Evolutionary conservation across 768 basidiomycete species (phyloP), one percentile per base, ranked within the genome.

Genomic region (Pleurotus platypus): DNA sequence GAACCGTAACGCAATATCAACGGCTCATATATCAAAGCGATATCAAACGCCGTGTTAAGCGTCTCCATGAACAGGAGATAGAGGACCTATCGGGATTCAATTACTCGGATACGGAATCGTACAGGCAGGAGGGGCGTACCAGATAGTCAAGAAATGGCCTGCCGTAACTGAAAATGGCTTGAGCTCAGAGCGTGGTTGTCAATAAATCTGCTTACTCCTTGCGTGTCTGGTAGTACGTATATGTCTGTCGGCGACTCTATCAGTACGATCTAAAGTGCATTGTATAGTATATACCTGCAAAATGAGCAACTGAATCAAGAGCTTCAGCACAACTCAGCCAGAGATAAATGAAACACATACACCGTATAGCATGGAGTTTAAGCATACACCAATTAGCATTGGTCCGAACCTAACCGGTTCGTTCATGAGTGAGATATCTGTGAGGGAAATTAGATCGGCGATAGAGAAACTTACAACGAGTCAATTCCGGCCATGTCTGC

Each of bases 161-260:
- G 75, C 69, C 68, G 70, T 70, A 45, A 53, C 22, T 3, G 64
- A 48, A 51, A 22, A 22, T 12, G 11, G 18, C 24, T 15, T 18
- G 30, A 26, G n/a, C 16, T 37, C 46, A 13, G 20, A 35, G 30
- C 2, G 30, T 49, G 13, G 27, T 5, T 18, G 15, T 35, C 9
- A 35, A 15, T 24, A 15, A 2, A 9, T 7, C 3, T 1, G 20
- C 62, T 49, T 24, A 73, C 74, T 58, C 70, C 57, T 64, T 72
- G 62, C 69, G 74, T 15, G 64, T 62, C 58, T 68, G 71, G 58
- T 69, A 74, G 62, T 76, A 76, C 15, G 64, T 63, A 48, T 72
- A 71, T 3, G 58, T 62, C 73, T 75, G 30, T 9, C 54, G 3
- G 7, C 30, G 11, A 35, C 8, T 9, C 11, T 3, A 0, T 35